Conservation (phyloP, 495 filamentous ascomycete species). For the Lichina pygmaea region DNA sequence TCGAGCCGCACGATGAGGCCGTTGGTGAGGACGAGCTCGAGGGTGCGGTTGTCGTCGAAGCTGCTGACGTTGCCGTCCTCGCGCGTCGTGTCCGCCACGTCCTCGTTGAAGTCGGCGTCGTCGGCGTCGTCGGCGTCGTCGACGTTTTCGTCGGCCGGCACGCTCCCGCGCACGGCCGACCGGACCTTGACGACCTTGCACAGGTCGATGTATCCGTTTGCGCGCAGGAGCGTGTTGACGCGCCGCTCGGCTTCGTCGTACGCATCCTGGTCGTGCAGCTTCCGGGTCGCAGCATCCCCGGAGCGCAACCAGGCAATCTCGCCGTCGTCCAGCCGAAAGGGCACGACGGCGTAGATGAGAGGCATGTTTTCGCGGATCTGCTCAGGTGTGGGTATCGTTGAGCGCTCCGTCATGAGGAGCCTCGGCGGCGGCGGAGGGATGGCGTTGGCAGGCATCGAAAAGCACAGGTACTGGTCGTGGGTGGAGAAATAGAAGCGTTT, state of each 20-base stretch:
- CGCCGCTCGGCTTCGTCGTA: constrained; percentile 33
- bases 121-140: constrained; percentile 16
- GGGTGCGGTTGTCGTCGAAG: constrained; percentile 29
- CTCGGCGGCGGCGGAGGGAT: constrained; percentile 38
- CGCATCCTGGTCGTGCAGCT: constrained; percentile 29
- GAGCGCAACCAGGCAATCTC: constrained; percentile 30
- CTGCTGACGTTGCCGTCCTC: constrained; percentile 26
- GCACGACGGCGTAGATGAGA: constrained; percentile 34
- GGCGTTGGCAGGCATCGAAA: constrained; percentile 36
- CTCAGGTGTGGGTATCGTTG: constrained; percentile 24
- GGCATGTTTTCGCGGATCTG: constrained; percentile 31
- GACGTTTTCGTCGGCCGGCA: constrained; percentile 22
- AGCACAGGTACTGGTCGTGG: constrained; percentile 40
- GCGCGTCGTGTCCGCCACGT: constrained; percentile 16
- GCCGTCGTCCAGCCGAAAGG: constrained; percentile 27
- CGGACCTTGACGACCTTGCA: constrained; percentile 29
- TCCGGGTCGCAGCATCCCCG: constrained; percentile 15
- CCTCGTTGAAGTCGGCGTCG: constrained; percentile 22
- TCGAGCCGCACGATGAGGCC: constrained; percentile 31
- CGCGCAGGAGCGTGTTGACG: constrained; percentile 25
- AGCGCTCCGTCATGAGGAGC: constrained; percentile 13
- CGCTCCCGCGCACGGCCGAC: constrained; percentile 21
- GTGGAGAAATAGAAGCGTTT: constrained; percentile 47
- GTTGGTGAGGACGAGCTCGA: constrained; percentile 38
- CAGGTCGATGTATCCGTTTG: constrained; percentile 44